phyloP scores from a whole-genome alignment of 1,139 yeast genomes.

The Yamadazyma friedrichii region DNA sequence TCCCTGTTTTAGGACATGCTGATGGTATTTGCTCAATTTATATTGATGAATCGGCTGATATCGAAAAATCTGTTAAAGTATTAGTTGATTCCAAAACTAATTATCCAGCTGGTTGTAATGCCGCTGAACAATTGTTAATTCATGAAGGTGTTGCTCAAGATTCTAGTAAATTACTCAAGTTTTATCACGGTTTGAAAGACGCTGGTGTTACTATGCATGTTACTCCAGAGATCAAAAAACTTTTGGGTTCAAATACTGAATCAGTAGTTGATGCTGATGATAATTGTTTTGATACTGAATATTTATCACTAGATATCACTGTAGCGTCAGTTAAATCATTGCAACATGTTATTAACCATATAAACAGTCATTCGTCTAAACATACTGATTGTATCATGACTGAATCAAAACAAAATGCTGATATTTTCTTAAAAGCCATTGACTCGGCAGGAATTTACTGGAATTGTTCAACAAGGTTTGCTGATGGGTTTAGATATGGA shows the following conservation, averaged over 20 bases:
- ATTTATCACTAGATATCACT: slow-evolving; percentile 78
- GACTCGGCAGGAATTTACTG: slow-evolving; percentile 98
- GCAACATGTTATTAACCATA: slow-evolving; percentile 74
- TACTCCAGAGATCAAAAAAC: slow-evolving; percentile 47
- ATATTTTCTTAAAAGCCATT: slow-evolving; percentile 74
- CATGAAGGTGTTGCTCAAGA: slow-evolving; percentile 49
- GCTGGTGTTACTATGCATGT: slow-evolving; percentile 76
- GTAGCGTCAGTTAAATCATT: slow-evolving; percentile 60
- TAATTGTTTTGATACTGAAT: slow-evolving; percentile 78
- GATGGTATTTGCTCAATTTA: slow-evolving; percentile 95
- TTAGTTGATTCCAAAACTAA: slow-evolving; percentile 88
- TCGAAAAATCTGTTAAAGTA: slow-evolving; percentile 71
- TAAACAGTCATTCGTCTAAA: slow-evolving; percentile 88
- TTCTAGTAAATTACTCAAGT: slow-evolving; percentile 34
- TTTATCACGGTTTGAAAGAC: slow-evolving; percentile 50
- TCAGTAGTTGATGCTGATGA: slow-evolving; percentile 39
- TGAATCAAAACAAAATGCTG: slow-evolving; percentile 65
- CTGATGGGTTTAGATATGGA: slow-evolving; percentile 98
- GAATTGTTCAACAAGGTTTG: slow-evolving; percentile 96
- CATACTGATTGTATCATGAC: slow-evolving; percentile 95
- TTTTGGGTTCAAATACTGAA: slow-evolving; percentile 14
- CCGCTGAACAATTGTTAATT: slow-evolving; percentile 82
- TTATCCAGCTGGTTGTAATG: slow-evolving; percentile 98
- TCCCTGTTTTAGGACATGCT: slow-evolving; percentile 97
- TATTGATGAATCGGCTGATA: slow-evolving; percentile 72